A percentile compares a stretch with the other conserved stretches of the same genome.
Evolutionary conservation across 257 asterid species (phyloP).

Genomic region (Nicotiana tabacum): DNA sequence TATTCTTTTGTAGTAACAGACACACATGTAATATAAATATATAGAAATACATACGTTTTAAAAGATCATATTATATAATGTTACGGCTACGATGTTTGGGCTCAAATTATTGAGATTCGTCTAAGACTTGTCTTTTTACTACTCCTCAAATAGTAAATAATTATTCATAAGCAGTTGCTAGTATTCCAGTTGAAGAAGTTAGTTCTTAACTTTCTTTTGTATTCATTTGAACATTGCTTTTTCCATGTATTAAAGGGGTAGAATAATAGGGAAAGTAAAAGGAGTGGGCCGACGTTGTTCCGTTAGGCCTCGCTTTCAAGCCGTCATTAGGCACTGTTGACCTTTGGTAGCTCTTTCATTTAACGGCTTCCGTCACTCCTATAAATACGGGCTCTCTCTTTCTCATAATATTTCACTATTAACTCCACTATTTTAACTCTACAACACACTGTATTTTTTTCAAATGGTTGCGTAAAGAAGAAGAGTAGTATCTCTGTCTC

Average conservation of each 20-base stretch:
- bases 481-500: constrained; percentile 55
- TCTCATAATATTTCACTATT: constrained; percentile 8
- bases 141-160: no score
- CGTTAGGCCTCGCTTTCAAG: constrained; percentile 41
- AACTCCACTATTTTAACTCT: neutral
- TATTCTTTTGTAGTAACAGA: no score
- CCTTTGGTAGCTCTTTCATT: constrained; percentile 1
- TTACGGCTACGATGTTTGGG: no score
- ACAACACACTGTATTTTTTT: neutral
- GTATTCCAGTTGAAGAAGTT: neutral
- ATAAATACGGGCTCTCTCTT: constrained; percentile 40
- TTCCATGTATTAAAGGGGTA: neutral
- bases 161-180: no score
- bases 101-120: no score
- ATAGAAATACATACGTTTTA: no score
- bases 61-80: no score
- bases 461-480: constrained; percentile 67
- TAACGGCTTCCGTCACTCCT: constrained; percentile 52
- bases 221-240: neutral
- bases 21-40: no score
- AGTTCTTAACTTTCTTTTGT: no score
- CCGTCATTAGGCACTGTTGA: constrained; percentile 7
- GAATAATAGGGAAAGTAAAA: constrained; percentile 17
- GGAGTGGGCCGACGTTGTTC: constrained; percentile 39
- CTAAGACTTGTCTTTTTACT: no score